phyloP scores from a whole-genome alignment of 208 protist genomes.

The Trypanosoma cruzi region DNA sequence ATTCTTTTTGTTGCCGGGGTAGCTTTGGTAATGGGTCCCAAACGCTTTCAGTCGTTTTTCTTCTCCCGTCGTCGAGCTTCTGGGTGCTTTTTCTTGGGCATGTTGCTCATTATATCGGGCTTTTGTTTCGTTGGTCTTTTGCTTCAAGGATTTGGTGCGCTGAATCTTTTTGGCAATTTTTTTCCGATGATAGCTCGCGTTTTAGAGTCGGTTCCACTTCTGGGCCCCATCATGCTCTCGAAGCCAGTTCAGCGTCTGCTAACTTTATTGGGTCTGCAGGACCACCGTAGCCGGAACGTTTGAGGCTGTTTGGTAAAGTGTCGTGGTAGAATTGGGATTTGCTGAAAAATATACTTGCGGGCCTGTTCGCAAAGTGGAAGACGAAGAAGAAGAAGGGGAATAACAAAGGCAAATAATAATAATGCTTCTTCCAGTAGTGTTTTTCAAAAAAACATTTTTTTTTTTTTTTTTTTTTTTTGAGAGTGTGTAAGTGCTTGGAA shows the following conservation, averaged over 20 bases:
- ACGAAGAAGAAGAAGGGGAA: not conserved
- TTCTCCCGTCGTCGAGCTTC: constrained; percentile 70
- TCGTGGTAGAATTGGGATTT: not conserved
- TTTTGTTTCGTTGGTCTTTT: constrained; percentile 85
- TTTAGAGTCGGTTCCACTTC: constrained; percentile 82
- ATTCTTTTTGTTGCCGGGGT: constrained; percentile 87
- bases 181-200: constrained; percentile 87
- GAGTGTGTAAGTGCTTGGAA: not conserved
- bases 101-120: constrained; percentile 76
- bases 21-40: constrained; percentile 84
- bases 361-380: not conserved
- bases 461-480: constrained; percentile 7
- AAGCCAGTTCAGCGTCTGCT: constrained; percentile 60
- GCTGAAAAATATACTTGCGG: not conserved
- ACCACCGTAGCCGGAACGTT: constrained; percentile 62
- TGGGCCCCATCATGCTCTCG: constrained; percentile 78
- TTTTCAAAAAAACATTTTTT: constrained; percentile 1
- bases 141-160: constrained; percentile 81
- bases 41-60: constrained; percentile 82
- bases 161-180: constrained; percentile 94
- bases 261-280: constrained; percentile 38
- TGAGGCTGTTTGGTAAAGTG: constrained; percentile 21
- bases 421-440: not conserved
- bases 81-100: constrained; percentile 86
- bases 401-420: not conserved